Conservation (phyloP, 1,139 yeast species). For the Hemisphaericaspora lyxosophila region DNA sequence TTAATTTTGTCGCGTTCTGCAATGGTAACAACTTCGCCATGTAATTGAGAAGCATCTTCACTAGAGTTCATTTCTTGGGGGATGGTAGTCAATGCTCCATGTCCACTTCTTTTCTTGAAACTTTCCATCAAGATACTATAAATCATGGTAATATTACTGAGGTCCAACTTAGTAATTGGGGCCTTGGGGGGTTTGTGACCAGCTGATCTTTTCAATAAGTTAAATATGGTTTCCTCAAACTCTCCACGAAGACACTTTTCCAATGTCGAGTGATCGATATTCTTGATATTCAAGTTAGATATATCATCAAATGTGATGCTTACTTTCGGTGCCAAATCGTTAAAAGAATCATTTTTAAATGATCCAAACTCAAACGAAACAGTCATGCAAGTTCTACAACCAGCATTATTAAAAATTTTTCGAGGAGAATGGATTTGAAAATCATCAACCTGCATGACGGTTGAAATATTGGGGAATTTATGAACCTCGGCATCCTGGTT, state of each 20-base stretch:
- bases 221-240: slow-evolving; percentile 29
- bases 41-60: slow-evolving; percentile 4
- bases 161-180: slow-evolving; percentile 26
- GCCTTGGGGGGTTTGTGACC: background rate
- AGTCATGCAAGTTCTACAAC: slow-evolving; percentile 32
- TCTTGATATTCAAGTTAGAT: slow-evolving; percentile 22
- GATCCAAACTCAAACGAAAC: slow-evolving; percentile 35
- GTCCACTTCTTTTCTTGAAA: slow-evolving; percentile 31
- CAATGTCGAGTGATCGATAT: slow-evolving; percentile 19
- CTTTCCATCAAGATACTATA: slow-evolving; percentile 32
- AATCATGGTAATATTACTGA: slow-evolving; percentile 35
- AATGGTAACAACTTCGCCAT: background rate
- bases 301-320: slow-evolving; percentile 32
- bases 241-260: slow-evolving; percentile 32
- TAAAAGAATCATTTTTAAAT: slow-evolving; percentile 35
- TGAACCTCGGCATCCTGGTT: background rate
- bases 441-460: background rate
- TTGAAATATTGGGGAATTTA: background rate
- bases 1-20: background rate
- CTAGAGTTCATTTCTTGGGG: slow-evolving; percentile 3
- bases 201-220: slow-evolving; percentile 22
- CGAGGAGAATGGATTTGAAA: background rate
- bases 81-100: slow-evolving; percentile 24
- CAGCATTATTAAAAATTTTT: background rate
- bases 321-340: slow-evolving; percentile 23